These are phyloP conservation scores for Xylaria sp. DNA, from an alignment of 2,329 filamentous ascomycete genomes.

Conservation along the genomic window DNA sequence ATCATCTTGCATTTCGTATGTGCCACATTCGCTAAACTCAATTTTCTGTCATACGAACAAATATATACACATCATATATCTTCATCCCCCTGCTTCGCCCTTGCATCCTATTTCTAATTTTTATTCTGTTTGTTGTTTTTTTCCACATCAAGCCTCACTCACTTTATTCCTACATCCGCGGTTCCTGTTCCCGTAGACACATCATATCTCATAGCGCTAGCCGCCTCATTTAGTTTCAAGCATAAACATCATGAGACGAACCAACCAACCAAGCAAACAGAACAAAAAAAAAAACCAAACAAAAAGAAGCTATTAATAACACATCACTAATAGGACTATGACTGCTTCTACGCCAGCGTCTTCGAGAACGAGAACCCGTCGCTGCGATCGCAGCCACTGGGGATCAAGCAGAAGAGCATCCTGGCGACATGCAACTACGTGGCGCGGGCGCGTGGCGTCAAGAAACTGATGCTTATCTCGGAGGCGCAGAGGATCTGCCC, in stretches of 20 bases:
- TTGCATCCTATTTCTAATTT: constrained; percentile 6
- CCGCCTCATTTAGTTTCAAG: not conserved
- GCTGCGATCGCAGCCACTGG: constrained; percentile 78
- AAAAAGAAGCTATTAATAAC: constrained; percentile 5
- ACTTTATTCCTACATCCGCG: too few relatives aligned
- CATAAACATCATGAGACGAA: not conserved
- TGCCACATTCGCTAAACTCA: constrained; percentile 20
- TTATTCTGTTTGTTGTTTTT: not conserved
- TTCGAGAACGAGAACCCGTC: constrained; percentile 83
- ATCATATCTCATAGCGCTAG: not conserved
- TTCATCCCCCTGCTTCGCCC: constrained; percentile 1
- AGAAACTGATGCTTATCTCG: constrained; percentile 86
- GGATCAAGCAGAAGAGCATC: constrained; percentile 93
- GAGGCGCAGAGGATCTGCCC: constrained; percentile 85
- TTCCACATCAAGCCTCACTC: not conserved
- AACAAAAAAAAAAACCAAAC: not conserved
- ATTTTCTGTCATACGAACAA: not conserved
- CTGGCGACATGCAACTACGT: constrained; percentile 95
- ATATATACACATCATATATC: constrained; percentile 9
- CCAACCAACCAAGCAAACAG: not conserved
- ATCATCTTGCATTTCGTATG: constrained; percentile 85
- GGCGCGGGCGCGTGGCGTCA: constrained; percentile 76
- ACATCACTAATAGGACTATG: constrained; percentile 69
- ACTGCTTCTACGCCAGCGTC: constrained; percentile 95
- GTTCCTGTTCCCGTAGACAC: not conserved